Evolutionary conservation across 345 rosid genomes (phyloP).

Genomic region (Lepidium africanum): DNA sequence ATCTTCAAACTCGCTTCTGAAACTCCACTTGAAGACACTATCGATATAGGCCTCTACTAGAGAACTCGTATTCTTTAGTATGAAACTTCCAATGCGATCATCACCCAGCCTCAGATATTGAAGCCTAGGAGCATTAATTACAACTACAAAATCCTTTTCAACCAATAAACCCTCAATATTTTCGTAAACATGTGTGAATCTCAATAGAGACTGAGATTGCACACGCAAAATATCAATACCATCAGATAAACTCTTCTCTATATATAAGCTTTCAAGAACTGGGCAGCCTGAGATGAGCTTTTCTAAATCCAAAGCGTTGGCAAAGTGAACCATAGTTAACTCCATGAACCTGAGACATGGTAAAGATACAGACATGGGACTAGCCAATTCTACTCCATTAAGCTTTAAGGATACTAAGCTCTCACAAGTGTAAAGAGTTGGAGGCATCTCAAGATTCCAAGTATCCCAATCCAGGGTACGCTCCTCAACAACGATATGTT

Average conservation of each 20-base stretch:
- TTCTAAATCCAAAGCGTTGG: no score
- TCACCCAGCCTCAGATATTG: background rate
- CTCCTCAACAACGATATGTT: no score
- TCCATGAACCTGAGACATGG: background rate
- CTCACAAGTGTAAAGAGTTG: background rate
- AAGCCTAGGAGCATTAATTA: constrained; percentile 5
- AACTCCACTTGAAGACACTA: background rate
- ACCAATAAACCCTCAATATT: no score
- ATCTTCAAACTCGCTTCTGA: no score
- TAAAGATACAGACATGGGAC: background rate
- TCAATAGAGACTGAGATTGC: no score
- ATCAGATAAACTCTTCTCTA: background rate
- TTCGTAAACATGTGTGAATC: no score
- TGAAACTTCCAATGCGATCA: background rate
- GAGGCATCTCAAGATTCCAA: background rate
- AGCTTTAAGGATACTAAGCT: background rate
- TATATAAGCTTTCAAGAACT: background rate
- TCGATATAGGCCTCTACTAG: background rate
- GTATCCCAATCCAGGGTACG: no score
- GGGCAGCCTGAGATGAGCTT: no score
- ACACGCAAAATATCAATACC: no score
- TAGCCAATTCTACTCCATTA: background rate
- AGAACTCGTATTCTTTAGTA: background rate
- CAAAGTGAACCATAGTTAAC: background rate
- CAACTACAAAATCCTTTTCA: background rate